A percentile compares a stretch with the other conserved stretches of the same genome.
These are phyloP conservation scores for Globisporangium lucens DNA, from an alignment of 352 stramenopile species.

Conservation along the genomic window DNA sequence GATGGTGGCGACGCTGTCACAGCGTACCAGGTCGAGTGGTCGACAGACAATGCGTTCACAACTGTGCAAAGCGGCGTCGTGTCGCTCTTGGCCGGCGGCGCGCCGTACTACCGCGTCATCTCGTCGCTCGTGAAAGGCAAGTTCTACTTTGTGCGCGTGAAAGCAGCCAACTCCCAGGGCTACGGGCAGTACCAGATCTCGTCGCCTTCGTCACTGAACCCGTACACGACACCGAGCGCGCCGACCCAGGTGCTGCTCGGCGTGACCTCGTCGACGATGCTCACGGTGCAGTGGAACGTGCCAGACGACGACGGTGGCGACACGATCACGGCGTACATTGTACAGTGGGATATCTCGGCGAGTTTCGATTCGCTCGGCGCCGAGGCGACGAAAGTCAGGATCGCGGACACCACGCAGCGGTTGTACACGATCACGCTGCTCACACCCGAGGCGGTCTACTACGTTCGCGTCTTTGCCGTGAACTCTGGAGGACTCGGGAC, in stretches of 20 bases:
- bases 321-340: constrained; percentile 80
- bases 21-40: constrained; percentile 93
- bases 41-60: constrained; percentile 71
- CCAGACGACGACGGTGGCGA: constrained; percentile 90
- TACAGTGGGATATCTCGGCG: constrained; percentile 91
- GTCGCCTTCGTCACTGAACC: constrained; percentile 88
- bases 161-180: constrained; percentile 67
- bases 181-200: constrained; percentile 80
- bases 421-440: constrained; percentile 84
- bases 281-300: constrained; percentile 86
- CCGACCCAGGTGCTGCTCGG: constrained; percentile 82
- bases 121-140: constrained; percentile 57
- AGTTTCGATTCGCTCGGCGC: constrained; percentile 85
- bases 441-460: constrained; percentile 82
- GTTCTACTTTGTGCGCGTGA: constrained; percentile 75
- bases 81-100: constrained; percentile 50
- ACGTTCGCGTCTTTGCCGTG: constrained; percentile 85
- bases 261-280: constrained; percentile 84
- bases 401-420: constrained; percentile 55
- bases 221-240: constrained; percentile 86
- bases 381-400: constrained; percentile 53
- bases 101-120: constrained; percentile 59
- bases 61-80: constrained; percentile 34
- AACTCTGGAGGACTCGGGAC: constrained; percentile 56
- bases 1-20: constrained; percentile 85